Conservation (phyloP, 1,284 basidiomycete species). For the Sanguinoderma infundibulare region DNA sequence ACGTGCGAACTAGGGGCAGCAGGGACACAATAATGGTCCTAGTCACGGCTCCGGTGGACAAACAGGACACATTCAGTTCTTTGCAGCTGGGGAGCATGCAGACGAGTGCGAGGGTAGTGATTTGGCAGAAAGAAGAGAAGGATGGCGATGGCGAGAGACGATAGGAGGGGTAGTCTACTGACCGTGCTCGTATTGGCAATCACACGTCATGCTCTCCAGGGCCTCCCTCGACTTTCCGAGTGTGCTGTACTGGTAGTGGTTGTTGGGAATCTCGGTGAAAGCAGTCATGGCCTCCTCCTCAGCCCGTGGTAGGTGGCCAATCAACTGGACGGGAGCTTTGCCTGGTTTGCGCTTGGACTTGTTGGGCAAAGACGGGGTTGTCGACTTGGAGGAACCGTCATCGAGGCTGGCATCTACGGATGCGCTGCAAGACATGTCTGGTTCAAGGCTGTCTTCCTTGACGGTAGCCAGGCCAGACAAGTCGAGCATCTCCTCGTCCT, state of each 20-base stretch:
- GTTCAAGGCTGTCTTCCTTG: slow-evolving; percentile 30
- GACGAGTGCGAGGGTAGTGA: neutral
- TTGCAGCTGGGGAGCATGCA: neutral
- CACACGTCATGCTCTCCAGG: slow-evolving; percentile 92
- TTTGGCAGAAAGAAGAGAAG: neutral
- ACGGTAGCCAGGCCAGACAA: slow-evolving; percentile 12
- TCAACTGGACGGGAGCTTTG: slow-evolving; percentile 60
- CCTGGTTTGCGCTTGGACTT: slow-evolving; percentile 35
- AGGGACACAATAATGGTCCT: neutral
- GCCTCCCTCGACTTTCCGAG: slow-evolving; percentile 88
- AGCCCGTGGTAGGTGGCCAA: slow-evolving; percentile 79
- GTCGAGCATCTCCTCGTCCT: slow-evolving; percentile 21
- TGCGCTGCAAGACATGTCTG: slow-evolving; percentile 31
- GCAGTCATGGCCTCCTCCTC: slow-evolving; percentile 75
- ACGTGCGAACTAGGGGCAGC: neutral
- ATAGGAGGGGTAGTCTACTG: slow-evolving; percentile 44
- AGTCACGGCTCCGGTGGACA: too few species aligned
- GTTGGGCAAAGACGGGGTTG: slow-evolving; percentile 34
- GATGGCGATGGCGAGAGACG: neutral
- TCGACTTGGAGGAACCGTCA: slow-evolving; percentile 23
- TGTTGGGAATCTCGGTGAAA: slow-evolving; percentile 78
- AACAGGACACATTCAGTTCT: neutral
- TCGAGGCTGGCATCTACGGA: slow-evolving; percentile 29
- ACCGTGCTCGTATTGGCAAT: slow-evolving; percentile 87
- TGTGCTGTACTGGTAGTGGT: slow-evolving; percentile 88